A percentile compares a stretch with the other conserved stretches of the same genome.
phyloP scores from a whole-genome alignment of 169 alveolate genomes.

The Cardiosporidium cionae region DNA sequence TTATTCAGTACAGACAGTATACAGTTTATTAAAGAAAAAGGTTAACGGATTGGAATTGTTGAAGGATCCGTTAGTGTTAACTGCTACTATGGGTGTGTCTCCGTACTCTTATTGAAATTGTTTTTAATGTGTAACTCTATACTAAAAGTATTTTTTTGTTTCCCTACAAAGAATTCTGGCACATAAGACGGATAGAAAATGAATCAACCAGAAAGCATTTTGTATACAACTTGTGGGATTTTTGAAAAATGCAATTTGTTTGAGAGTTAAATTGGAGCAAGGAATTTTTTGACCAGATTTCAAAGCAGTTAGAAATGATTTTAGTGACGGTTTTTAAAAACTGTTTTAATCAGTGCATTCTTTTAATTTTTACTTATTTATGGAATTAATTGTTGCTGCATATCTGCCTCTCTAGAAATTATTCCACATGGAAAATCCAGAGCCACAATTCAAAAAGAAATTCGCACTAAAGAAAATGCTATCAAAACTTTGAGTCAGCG shows the following conservation, averaged over 20 bases:
- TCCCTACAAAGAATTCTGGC: background rate
- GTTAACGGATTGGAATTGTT: slow-evolving; percentile 63
- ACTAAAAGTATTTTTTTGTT: background rate
- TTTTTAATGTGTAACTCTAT: background rate
- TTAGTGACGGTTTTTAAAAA: no score
- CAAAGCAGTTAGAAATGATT: no score
- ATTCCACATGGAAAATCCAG: slow-evolving; percentile 50
- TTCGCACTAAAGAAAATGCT: slow-evolving; percentile 51
- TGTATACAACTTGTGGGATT: no score
- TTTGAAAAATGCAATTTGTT: no score
- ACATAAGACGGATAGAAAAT: background rate
- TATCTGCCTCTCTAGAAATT: slow-evolving; percentile 29
- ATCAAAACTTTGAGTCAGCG: slow-evolving; percentile 7
- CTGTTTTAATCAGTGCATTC: no score
- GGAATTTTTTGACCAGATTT: no score
- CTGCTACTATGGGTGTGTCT: slow-evolving; percentile 66
- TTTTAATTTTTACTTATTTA: no score
- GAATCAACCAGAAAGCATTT: no score
- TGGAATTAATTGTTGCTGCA: background rate
- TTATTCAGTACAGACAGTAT: slow-evolving; percentile 70
- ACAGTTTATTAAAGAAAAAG: slow-evolving; percentile 55
- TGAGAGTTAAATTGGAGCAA: background rate
- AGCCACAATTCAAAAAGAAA: slow-evolving; percentile 54
- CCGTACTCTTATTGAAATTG: background rate
- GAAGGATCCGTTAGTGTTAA: slow-evolving; percentile 62